Evolutionary conservation across 2,329 filamentous ascomycete species (phyloP), one percentile per base, ranked within the genome.

Genomic region (Xylaria sp.): DNA sequence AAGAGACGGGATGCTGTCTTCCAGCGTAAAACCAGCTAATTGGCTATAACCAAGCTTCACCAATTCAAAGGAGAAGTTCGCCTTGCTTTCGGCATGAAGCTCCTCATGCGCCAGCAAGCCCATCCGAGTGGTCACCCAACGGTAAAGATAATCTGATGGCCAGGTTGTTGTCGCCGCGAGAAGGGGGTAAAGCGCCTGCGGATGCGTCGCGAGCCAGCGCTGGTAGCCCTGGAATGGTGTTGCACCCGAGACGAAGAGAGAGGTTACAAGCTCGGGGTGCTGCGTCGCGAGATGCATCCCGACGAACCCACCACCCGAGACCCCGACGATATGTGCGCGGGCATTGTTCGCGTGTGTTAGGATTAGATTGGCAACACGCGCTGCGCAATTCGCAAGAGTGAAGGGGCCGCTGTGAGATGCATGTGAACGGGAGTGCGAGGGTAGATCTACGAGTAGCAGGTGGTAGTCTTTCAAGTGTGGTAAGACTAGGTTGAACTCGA

Each of bases 251-350:
- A 77, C 71, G 49, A 80, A 79, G 20, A 77, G 74, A 54, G 76
- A 77, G 29, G 69, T 59, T 15, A 80, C 78, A 5, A 81, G 70
- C 13, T 77, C 75, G 0, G 80, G 79, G 58, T 79, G 72, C 20
- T 75, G 71, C 39, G 71, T 71, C 31, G 76, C 74, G 5, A 82
- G 68, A n/a, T 75, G 73, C 64, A 79, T 70, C 36, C 73, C 72
- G 1, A 81, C 65, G 61, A 76, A 82, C 1, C 79, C 80, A 11
- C 80, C 80, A 60, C 80, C 79, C 1, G 80, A 83, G 25, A 82
- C 50, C 2, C 80, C 80, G 36, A 80, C 78, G 33, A 82, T 50
- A 67, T 82, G 81, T 3, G 80, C 81, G 2, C 69, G 69, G 5
- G 76, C 73, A 58, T 74, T 71, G 50, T 81, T 77, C 11, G 80